Conservation (phyloP, 371 early-diverging fungal genomes). For the Encephalitozoon intestinalis region DNA sequence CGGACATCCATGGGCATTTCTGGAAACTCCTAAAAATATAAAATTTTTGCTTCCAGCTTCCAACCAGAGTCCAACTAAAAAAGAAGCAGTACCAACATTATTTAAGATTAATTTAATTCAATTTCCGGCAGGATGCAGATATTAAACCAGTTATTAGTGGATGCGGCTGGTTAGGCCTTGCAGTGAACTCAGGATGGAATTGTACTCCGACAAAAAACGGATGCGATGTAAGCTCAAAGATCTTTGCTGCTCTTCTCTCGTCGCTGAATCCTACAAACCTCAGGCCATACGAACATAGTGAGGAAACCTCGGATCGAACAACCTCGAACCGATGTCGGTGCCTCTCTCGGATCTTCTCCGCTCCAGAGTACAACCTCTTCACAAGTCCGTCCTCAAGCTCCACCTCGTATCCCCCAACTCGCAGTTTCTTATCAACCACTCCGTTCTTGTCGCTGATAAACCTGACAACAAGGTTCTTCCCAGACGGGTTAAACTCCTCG, state of each 20-base stretch:
- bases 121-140: constrained; percentile 65
- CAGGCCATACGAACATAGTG: constrained; percentile 74
- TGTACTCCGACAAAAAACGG: constrained; percentile 91
- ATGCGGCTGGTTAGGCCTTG: constrained; percentile 78
- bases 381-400: constrained; percentile 64
- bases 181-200: constrained; percentile 96
- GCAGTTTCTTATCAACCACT: constrained; percentile 66
- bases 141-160: constrained; percentile 85
- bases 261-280: constrained; percentile 82
- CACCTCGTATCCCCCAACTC: constrained; percentile 78
- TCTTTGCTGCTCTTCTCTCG: constrained; percentile 85
- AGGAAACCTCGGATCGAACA: constrained; percentile 70
- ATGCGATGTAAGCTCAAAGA: constrained; percentile 74
- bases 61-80: too few relatives aligned
- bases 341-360: constrained; percentile 71
- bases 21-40: not conserved
- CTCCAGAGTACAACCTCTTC: constrained; percentile 65
- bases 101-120: not conserved
- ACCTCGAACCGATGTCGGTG: constrained; percentile 97
- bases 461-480: constrained; percentile 70
- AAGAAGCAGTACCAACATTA: too few relatives aligned
- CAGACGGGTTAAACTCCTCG: constrained; percentile 63
- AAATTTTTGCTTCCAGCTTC: not conserved
- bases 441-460: constrained; percentile 74
- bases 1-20: constrained; percentile 2